Evolutionary conservation across 768 basidiomycete genomes (phyloP).

Genomic region (Calvatia gigantea): DNA sequence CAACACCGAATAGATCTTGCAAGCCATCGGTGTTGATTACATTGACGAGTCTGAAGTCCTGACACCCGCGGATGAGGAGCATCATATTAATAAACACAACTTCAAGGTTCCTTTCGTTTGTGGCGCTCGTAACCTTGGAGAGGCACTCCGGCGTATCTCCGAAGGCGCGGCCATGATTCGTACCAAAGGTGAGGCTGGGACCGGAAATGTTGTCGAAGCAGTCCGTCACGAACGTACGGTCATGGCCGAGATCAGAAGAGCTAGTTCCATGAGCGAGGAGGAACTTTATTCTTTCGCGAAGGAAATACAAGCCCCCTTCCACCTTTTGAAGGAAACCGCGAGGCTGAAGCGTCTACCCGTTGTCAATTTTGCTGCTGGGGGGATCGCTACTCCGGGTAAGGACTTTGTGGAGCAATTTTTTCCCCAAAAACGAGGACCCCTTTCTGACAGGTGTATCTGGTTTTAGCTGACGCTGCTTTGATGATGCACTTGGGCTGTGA

Average conservation of each 20-base stretch:
- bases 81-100: slow-evolving; percentile 95
- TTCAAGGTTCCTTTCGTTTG: slow-evolving; percentile 97
- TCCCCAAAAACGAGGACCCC: background rate
- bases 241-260: slow-evolving; percentile 78
- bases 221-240: slow-evolving; percentile 89
- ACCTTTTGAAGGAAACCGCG: slow-evolving; percentile 95
- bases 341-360: slow-evolving; percentile 89
- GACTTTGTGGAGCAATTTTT: background rate
- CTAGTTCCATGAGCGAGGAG: slow-evolving; percentile 88
- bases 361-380: slow-evolving; percentile 96
- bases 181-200: slow-evolving; percentile 92
- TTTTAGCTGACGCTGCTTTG: slow-evolving; percentile 85
- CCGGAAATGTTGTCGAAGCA: slow-evolving; percentile 89
- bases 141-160: slow-evolving; percentile 92
- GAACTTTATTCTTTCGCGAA: slow-evolving; percentile 94
- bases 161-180: slow-evolving; percentile 99
- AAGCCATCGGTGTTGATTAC: slow-evolving; percentile 93
- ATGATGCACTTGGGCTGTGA: slow-evolving; percentile 99
- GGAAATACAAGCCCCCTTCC: slow-evolving; percentile 90
- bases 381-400: slow-evolving; percentile 86
- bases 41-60: slow-evolving; percentile 95
- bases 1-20: slow-evolving; percentile 63
- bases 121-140: slow-evolving; percentile 91
- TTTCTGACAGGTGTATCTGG: slow-evolving; percentile 8
- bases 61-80: slow-evolving; percentile 93